A percentile compares a stretch with the other conserved stretches of the same genome.
Conservation (phyloP, 2,329 filamentous ascomycete species). For the Aspergillus sp. region DNA sequence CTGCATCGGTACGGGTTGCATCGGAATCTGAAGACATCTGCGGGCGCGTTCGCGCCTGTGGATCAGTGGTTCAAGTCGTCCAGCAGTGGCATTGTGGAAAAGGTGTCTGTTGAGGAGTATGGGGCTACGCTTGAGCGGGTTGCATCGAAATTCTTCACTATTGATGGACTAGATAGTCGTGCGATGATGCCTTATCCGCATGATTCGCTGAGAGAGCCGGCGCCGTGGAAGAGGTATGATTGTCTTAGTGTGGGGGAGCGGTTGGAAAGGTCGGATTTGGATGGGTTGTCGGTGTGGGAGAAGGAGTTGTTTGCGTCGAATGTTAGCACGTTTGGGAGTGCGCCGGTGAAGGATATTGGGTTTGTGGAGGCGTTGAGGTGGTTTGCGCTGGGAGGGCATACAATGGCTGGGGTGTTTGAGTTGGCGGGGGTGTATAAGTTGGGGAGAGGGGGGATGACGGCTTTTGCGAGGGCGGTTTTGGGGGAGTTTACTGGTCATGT, state of each 20-base stretch:
- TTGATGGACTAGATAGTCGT: constrained; percentile 32
- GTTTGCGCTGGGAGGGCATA: constrained; percentile 33
- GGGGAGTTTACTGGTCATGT: constrained; percentile 16
- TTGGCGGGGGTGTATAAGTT: constrained; percentile 28
- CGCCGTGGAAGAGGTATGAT: constrained; percentile 32
- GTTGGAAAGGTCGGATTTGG: constrained; percentile 27
- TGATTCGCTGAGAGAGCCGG: constrained; percentile 31
- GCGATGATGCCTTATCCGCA: constrained; percentile 42
- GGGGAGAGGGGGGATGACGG: constrained; percentile 27
- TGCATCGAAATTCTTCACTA: constrained; percentile 31
- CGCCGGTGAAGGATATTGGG: constrained; percentile 21
- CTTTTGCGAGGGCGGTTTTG: constrained; percentile 17
- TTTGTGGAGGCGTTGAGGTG: constrained; percentile 33
- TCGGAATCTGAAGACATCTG: constrained; percentile 22
- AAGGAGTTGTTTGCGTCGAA: constrained; percentile 26
- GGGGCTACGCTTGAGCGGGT: constrained; percentile 6
- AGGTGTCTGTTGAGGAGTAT: not conserved
- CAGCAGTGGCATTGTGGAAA: not conserved
- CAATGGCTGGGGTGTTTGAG: constrained; percentile 23
- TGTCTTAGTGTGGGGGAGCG: constrained; percentile 31
- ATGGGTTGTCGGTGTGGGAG: constrained; percentile 13
- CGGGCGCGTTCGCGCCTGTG: constrained; percentile 14
- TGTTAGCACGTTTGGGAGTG: constrained; percentile 19
- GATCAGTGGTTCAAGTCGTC: constrained; percentile 15
- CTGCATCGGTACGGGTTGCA: constrained; percentile 27